Conservation (phyloP, 2,329 filamentous ascomycete species). For the Aspergillus spinulosporus region DNA sequence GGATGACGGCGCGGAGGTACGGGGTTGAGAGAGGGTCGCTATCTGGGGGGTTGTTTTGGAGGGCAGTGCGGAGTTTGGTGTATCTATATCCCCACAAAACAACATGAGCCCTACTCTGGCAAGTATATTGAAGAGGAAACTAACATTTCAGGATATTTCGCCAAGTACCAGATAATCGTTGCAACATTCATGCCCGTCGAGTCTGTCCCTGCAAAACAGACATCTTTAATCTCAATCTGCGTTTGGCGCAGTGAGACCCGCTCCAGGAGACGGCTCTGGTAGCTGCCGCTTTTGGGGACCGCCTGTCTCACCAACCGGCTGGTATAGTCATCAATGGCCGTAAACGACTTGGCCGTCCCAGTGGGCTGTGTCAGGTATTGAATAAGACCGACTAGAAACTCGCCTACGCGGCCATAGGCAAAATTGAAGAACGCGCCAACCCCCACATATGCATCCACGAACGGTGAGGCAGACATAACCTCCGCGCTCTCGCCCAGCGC, state of each 20-base stretch:
- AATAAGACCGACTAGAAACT: conserved; percentile 33
- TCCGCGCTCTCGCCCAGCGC: conserved; percentile 44
- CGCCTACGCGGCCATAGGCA: conserved; percentile 40
- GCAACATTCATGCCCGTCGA: conserved; percentile 54
- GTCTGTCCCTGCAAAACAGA: conserved; percentile 58
- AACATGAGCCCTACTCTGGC: neutral
- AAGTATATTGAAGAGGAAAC: conserved; percentile 12
- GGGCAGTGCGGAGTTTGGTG: conserved; percentile 36
- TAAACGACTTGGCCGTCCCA: conserved; percentile 37
- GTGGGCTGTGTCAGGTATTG: conserved; percentile 38
- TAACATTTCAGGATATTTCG: conserved; percentile 44
- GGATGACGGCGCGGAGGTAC: conserved; percentile 52
- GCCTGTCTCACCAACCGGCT: conserved; percentile 40
- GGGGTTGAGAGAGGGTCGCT: conserved; percentile 32
- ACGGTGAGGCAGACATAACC: conserved; percentile 46
- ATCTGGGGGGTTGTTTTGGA: conserved; percentile 25
- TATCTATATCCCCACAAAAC: conserved; percentile 21
- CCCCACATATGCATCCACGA: conserved; percentile 58
- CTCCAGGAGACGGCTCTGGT: conserved; percentile 51
- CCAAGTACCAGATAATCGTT: conserved; percentile 50
- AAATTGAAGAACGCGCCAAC: conserved; percentile 58
- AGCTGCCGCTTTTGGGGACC: conserved; percentile 41
- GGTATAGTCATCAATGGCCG: conserved; percentile 48
- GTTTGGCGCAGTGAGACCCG: conserved; percentile 47
- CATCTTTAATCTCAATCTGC: conserved; percentile 54